These are phyloP conservation scores for Dimargaris cristalligena DNA, from an alignment of 192 early-diverging fungal genomes.

Conservation along the genomic window DNA sequence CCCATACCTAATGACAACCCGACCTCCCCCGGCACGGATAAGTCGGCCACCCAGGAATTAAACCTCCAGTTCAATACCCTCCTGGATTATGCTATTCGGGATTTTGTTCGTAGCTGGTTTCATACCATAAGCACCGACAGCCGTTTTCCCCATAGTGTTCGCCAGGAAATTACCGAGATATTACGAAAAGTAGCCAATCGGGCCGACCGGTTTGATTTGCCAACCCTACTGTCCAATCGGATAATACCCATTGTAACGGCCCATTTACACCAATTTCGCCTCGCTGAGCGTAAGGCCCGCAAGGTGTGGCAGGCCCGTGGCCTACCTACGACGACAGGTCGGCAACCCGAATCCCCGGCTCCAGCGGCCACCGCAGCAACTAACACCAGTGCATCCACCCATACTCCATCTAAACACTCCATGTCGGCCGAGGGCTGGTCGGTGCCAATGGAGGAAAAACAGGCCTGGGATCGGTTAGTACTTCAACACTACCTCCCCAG, in stretches of 20 bases:
- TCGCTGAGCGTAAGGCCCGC: constrained; percentile 31
- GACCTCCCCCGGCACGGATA: background rate
- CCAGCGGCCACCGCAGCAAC: too few relatives aligned
- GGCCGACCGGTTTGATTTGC: constrained; percentile 29
- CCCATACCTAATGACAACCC: too few relatives aligned
- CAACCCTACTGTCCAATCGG: constrained; percentile 37
- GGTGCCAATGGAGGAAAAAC: constrained; percentile 31
- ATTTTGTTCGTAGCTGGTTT: constrained; percentile 32
- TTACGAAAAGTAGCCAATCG: constrained; percentile 20
- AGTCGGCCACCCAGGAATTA: constrained; percentile 6
- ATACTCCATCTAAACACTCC: constrained; percentile 21
- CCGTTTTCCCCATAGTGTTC: constrained; percentile 23
- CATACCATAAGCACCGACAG: constrained; percentile 21
- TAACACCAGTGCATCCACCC: too few relatives aligned
- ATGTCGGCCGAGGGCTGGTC: constrained; percentile 27
- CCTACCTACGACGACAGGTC: background rate
- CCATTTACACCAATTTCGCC: constrained; percentile 46
- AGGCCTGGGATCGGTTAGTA: constrained; percentile 29
- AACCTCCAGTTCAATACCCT: constrained; percentile 7
- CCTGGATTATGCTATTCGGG: constrained; percentile 20
- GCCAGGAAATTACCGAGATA: constrained; percentile 15
- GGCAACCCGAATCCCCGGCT: background rate
- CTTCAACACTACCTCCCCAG: constrained; percentile 36
- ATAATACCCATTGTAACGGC: constrained; percentile 51
- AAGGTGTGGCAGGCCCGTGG: constrained; percentile 1